Base-by-base conservation (phyloP, 1,139 yeast species). In the Entelexis sorbosivorans region DNA sequence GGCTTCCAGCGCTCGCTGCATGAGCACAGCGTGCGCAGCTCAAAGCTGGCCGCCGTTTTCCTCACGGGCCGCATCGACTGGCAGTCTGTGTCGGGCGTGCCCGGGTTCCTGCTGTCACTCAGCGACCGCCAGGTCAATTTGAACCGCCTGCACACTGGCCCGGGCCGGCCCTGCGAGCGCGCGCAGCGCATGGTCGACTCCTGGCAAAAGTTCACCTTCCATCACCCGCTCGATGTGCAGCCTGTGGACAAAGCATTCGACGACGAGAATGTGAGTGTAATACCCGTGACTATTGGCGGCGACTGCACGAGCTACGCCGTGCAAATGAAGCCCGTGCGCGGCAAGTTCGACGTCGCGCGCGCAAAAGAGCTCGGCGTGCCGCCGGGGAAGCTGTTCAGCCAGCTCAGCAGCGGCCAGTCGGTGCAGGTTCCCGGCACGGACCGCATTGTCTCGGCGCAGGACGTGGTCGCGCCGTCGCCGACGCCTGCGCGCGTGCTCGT, bases 161-260 rank as follows among this genome's bases (percentile, higher is more conserved):
- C 47, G 1, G 58, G 58, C 5, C 10, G 13, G 64, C 53, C 50
- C 5, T 47, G 65, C 61, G 43, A 65, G 69, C 43, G 60, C 79
- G 56, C 60, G 26, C 29, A 71, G 75, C 42, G 82, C 77, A 65
- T 72, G 78, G 46, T 77, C 81, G 19, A 75, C 88, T 4, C 91
- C 0, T 88, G 96, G 96, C 73, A 96, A 58, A 79, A 79, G 57
- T 89, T 89, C 67, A 87, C 88, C n/a, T 87, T 85, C 64, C 75
- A 96, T 59, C 77, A 80, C 59, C 93, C 93, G 3, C 76, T 85
- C 47, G 73, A 75, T 42, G 65, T 87, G 51, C 66, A 67, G 6
- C 70, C 74, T 16, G 63, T 74, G 1, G 24, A 44, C 17, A 20
- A 32, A 9, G 9, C 33, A 5, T 56, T 49, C 32, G 45, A 42